A percentile compares a stretch with the other conserved stretches of the same genome.
Evolutionary conservation across 2,329 filamentous ascomycete species (phyloP).

Genomic region (Eurotiales sp.): DNA sequence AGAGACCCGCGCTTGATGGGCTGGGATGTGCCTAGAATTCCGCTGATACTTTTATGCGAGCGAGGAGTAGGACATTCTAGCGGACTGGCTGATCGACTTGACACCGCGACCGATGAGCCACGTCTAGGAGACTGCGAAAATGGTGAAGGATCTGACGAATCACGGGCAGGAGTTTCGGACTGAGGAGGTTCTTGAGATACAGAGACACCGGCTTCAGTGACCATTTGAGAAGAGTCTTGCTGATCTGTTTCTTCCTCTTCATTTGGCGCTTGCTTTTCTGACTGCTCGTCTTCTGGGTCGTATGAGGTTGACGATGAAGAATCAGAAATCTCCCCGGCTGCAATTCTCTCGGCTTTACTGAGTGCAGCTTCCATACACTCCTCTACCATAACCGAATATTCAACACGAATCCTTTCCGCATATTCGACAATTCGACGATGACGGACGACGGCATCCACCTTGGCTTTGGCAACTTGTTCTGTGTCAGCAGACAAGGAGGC

Average conservation of each 20-base stretch:
- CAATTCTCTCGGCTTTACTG: slow-evolving; percentile 82
- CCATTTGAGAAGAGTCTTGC: slow-evolving; percentile 14
- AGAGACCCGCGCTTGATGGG: slow-evolving; percentile 71
- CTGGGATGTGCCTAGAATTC: slow-evolving; percentile 55
- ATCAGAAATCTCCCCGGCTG: slow-evolving; percentile 78
- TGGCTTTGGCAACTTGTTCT: slow-evolving; percentile 75
- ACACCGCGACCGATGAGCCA: slow-evolving; percentile 63
- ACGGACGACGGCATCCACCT: slow-evolving; percentile 88
- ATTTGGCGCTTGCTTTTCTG: background rate
- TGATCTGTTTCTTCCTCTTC: slow-evolving; percentile 2
- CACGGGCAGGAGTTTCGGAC: slow-evolving; percentile 55
- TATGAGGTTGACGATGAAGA: slow-evolving; percentile 61
- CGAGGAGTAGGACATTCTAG: slow-evolving; percentile 86
- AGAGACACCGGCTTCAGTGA: slow-evolving; percentile 16
- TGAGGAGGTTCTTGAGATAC: slow-evolving; percentile 33
- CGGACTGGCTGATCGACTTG: slow-evolving; percentile 84
- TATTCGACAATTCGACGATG: slow-evolving; percentile 94
- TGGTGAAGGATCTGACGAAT: slow-evolving; percentile 49
- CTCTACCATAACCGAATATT: slow-evolving; percentile 88
- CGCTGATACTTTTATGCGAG: slow-evolving; percentile 65
- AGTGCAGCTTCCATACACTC: slow-evolving; percentile 93
- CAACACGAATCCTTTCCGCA: slow-evolving; percentile 87
- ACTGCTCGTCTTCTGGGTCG: slow-evolving; percentile 39
- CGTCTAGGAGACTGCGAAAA: slow-evolving; percentile 45
- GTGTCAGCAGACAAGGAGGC: slow-evolving; percentile 87